Conservation (phyloP, 2,329 filamentous ascomycete species). For the Microsporum ferrugineum region DNA sequence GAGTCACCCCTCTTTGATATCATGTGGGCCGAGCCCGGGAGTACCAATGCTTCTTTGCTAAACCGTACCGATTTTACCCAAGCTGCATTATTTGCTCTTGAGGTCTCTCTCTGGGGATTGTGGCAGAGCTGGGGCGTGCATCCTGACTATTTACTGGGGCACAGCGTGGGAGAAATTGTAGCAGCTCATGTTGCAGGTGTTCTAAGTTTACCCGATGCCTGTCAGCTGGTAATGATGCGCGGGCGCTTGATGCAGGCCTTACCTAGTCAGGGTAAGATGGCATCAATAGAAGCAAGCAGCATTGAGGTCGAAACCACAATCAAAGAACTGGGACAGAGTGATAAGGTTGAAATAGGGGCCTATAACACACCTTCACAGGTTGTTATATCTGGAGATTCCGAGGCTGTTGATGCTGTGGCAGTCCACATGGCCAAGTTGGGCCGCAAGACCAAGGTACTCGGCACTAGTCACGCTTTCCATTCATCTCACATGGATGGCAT, state of each 20-base stretch:
- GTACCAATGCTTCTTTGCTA: slow-evolving; percentile 28
- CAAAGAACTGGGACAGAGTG: neutral
- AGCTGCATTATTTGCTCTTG: slow-evolving; percentile 28
- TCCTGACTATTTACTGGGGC: slow-evolving; percentile 21
- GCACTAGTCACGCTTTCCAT: slow-evolving; percentile 4
- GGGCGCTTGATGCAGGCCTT: neutral
- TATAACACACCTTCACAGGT: slow-evolving; percentile 1
- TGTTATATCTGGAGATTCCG: neutral
- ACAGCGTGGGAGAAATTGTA: slow-evolving; percentile 32
- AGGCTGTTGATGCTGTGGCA: neutral
- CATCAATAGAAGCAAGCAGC: neutral
- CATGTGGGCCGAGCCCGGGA: slow-evolving; percentile 17
- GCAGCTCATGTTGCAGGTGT: slow-evolving; percentile 29
- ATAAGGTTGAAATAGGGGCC: neutral
- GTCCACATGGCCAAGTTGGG: neutral
- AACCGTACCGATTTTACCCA: slow-evolving; percentile 25
- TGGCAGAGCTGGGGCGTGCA: slow-evolving; percentile 24
- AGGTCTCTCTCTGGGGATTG: slow-evolving; percentile 33
- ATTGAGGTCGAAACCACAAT: neutral
- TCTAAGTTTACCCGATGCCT: slow-evolving; percentile 23
- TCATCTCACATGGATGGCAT: slow-evolving; percentile 1
- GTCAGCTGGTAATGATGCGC: neutral
- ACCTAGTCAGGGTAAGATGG: neutral
- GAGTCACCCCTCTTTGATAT: slow-evolving; percentile 20
- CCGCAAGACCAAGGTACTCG: neutral